Base-by-base conservation (phyloP, 306 rosid genomes). In the Abrus pulchellus region DNA sequence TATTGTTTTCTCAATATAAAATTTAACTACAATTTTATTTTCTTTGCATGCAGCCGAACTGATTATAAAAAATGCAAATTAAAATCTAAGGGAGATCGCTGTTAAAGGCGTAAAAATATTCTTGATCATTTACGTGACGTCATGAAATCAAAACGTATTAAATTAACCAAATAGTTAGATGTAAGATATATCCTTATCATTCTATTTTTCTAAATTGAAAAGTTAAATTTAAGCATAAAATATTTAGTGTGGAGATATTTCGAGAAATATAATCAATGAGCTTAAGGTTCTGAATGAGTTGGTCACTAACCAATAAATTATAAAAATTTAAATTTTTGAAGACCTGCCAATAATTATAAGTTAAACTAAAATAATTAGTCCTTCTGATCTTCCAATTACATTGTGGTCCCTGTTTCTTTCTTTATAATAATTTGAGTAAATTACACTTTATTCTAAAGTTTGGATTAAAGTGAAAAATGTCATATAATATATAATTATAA, bases 21-120 rank as follows among this genome's bases (percentile, higher is more conserved):
- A 40, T 68, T 52, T 61, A 34, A 7, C 32, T 7, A 80, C 29
- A 84, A 44, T 48, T 36, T 45, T 53, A 7, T 72, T 72, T 79
- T 75, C 49, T 34, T 28, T 52, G n/a, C 53, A 80, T 62, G 74
- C 34, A 63, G 67, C 66, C 59, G 12, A 50, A 67, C 12, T 66
- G 13, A n/a, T 13, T 40, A 62, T 40, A 52, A 50, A 68, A 50
- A 29, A 60, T 62, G 29, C 49, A 29, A 41, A 45, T 28, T 13
- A 30, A 72, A 80, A 80, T 72, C 78, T 50, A 52, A 80, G 72
- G 38, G 67, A 61, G 65, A 80, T 62, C 83, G 40, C 47, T 69
- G 20, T 79, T 52, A 79, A 27, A 48, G 41, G n/a, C 59, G 65
- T 49, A 60, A 49, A 11, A 49, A 8, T 71, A 36, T 36, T 34